These are phyloP conservation scores for Taphrina confusa DNA, from an alignment of 1,139 yeast species.

Conservation along the genomic window DNA sequence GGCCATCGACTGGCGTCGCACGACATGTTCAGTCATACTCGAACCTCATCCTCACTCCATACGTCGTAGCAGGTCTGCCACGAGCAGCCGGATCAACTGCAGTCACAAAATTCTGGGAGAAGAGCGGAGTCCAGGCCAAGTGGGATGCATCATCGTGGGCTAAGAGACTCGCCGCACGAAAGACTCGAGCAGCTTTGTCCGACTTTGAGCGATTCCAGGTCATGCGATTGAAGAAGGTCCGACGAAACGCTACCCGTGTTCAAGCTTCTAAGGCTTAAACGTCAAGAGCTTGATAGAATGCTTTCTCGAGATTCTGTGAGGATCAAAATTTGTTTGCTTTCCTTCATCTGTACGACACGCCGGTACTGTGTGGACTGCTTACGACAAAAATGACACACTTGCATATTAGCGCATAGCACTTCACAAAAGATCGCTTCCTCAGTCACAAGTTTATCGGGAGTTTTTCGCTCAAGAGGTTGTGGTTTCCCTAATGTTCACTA, in stretches of 20 bases:
- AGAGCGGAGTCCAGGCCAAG: conserved; percentile 82
- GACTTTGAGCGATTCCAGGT: conserved; percentile 99
- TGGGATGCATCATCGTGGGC: conserved; percentile 97
- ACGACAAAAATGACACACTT: neutral
- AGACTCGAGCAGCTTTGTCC: conserved; percentile 85
- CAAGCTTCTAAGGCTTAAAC: conserved; percentile 30
- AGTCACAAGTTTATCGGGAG: neutral
- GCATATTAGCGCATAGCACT: conserved; percentile 13
- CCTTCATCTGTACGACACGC: neutral
- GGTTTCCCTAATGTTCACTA: conserved; percentile 7
- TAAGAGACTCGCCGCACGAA: conserved; percentile 92
- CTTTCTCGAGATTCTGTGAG: neutral
- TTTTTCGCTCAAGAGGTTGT: conserved; percentile 6
- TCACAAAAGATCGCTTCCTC: neutral
- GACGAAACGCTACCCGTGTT: conserved; percentile 21
- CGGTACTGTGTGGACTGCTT: neutral
- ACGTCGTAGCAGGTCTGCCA: conserved; percentile 80
- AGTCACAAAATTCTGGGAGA: conserved; percentile 90
- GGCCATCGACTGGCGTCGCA: conserved; percentile 82
- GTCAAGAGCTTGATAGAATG: no score
- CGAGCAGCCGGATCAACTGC: conserved; percentile 89
- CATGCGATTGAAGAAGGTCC: conserved; percentile 51
- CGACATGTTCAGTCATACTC: conserved; percentile 90
- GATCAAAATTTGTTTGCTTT: neutral
- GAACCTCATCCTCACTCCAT: conserved; percentile 89